Evolutionary conservation across 495 filamentous ascomycete genomes (phyloP).

Genomic region (Friedmanniomyces simplex): DNA sequence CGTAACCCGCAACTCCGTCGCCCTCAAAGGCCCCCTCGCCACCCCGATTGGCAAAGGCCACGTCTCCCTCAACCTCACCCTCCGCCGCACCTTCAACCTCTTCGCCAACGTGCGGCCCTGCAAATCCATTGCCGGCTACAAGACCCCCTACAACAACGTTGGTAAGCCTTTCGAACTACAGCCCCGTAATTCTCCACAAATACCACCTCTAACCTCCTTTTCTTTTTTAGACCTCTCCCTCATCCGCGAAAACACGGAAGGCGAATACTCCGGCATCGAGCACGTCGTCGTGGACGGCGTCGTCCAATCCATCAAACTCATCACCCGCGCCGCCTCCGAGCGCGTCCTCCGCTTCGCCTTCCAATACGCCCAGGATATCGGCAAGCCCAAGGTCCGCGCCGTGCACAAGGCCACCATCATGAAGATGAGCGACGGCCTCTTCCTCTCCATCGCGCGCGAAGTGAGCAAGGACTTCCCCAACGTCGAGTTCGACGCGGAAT

Average conservation of each 20-base stretch:
- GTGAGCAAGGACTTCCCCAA: slow-evolving; percentile 89
- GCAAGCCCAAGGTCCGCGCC: slow-evolving; percentile 87
- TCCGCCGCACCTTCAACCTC: slow-evolving; percentile 97
- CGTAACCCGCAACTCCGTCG: slow-evolving; percentile 85
- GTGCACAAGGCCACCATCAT: slow-evolving; percentile 99
- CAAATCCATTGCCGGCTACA: slow-evolving; percentile 90
- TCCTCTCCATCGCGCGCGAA: slow-evolving; percentile 72
- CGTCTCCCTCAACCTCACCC: slow-evolving; percentile 96
- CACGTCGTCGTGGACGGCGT: slow-evolving; percentile 97
- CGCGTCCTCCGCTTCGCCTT: slow-evolving; percentile 92
- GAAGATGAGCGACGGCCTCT: slow-evolving; percentile 99
- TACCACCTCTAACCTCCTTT: too few species aligned
- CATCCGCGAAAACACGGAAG: slow-evolving; percentile 99
- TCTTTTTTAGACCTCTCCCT: slow-evolving; percentile 95
- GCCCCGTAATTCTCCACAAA: too few species aligned
- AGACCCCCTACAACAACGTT: slow-evolving; percentile 96
- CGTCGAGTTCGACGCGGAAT: slow-evolving; percentile 89
- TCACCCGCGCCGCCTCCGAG: slow-evolving; percentile 87
- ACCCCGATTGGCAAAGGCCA: slow-evolving; percentile 97
- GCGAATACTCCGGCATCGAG: slow-evolving; percentile 99
- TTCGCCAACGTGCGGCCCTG: slow-evolving; percentile 98
- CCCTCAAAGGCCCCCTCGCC: slow-evolving; percentile 92
- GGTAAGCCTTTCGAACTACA: too few species aligned
- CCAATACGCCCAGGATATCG: slow-evolving; percentile 87
- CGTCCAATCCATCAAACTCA: slow-evolving; percentile 98